Base-by-base conservation (phyloP, 352 stramenopile species). In the Albugo laibachii region DNA sequence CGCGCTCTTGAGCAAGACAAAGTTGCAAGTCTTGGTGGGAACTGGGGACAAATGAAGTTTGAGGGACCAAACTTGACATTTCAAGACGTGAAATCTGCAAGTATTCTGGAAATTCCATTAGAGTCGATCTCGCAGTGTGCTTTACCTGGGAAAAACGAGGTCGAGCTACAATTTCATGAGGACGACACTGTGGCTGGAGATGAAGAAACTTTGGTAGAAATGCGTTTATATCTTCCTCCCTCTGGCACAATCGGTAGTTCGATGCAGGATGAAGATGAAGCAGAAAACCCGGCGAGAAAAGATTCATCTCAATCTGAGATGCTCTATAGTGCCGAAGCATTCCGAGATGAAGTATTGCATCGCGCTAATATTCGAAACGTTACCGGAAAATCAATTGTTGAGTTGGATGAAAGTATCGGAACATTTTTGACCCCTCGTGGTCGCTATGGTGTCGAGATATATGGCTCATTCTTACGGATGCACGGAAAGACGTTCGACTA, bases 111-210 rank as follows among this genome's bases (percentile, higher is more conserved):
- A 45, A 61, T 91, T 38, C 67, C 70, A 20, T 56, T 86, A 0
- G 65, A 86, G 44, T 66, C 81, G 48, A 77, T 91, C 37, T 83
- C 74, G 15, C 74, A 82, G 60, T 92, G 71, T 44, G 94, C 97
- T 6, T 58, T 98, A 48, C 94, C 95, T 0, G 92, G 87, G 43
- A 96, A 93, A 48, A 97, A 98, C 63, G 95, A 99, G 59, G 94
- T 99, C 42, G 93, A 99, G 64, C 65, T 99, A 45, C 96, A 99
- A 69, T 98, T 99, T 62, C 79, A 96, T 58, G 94, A 98, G 65
- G 93, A 92, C 49, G 94, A 99, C 61, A 95, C 88, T 14, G 86
- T 96, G n/a, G 91, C 96, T 41, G 84, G 86, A 11, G 92, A 75
- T 58, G 77, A 95, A 57, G 82, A 96, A 49, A 86, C 80, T 46